A percentile compares a stretch with the other conserved stretches of the same genome.
Conservation (phyloP, 2,329 filamentous ascomycete genomes). For the Verticillium alfalfae region DNA sequence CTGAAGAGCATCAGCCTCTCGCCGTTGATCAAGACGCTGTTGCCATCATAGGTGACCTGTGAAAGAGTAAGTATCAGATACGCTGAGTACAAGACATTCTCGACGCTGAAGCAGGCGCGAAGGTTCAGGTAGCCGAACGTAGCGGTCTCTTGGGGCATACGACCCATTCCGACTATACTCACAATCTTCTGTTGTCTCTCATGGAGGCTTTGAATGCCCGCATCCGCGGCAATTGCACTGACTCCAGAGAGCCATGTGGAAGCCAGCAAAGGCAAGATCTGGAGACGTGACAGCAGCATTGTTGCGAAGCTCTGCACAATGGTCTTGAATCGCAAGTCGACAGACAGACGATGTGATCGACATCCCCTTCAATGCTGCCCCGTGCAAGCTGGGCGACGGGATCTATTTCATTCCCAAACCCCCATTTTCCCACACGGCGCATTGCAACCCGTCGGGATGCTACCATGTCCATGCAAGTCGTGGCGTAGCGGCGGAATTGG, state of each 20-base stretch:
- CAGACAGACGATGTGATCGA: neutral
- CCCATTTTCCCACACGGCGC: neutral
- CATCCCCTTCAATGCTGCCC: slow-evolving; percentile 1
- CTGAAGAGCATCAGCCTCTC: slow-evolving; percentile 61
- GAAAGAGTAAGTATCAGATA: no score
- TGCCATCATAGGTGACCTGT: slow-evolving; percentile 58
- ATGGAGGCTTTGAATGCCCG: slow-evolving; percentile 4
- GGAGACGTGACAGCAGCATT: slow-evolving; percentile 7
- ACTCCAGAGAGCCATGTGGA: neutral
- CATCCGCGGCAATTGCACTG: slow-evolving; percentile 2
- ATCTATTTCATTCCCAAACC: neutral
- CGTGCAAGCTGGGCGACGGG: neutral
- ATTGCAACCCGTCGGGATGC: neutral
- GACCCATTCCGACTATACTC: neutral
- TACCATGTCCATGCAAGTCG: neutral
- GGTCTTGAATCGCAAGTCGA: neutral
- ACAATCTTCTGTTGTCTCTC: slow-evolving; percentile 9
- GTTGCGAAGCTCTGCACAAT: neutral
- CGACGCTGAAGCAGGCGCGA: neutral
- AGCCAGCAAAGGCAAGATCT: slow-evolving; percentile 2
- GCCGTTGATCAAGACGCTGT: slow-evolving; percentile 61
- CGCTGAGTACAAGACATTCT: slow-evolving; percentile 1
- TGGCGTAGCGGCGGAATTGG: slow-evolving; percentile 8
- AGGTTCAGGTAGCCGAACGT: neutral
- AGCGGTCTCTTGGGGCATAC: no score